Percentiles rank a stretch among this genome's conserved stretches.
phyloP scores from a whole-genome alignment of 306 rosid species.

The Hylodesmum podocarpum region DNA sequence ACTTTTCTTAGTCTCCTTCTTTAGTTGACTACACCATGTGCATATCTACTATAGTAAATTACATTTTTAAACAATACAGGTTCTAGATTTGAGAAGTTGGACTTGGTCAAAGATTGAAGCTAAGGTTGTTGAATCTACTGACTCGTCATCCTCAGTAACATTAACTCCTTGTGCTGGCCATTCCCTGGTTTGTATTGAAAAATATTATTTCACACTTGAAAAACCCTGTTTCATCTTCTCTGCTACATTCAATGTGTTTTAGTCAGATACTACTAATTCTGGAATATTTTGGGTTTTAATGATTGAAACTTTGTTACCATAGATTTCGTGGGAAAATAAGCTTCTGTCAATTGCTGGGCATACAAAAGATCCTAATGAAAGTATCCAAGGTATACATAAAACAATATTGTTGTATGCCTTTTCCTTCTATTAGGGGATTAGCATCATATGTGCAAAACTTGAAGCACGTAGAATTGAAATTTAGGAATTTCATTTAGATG shows the following conservation, averaged over 20 bases:
- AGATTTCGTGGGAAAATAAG: conserved; percentile 85
- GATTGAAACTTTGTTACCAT: conserved; percentile 16
- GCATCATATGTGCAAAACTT: conserved; percentile 22
- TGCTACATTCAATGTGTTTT: conserved; percentile 3
- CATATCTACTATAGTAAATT: conserved; percentile 16
- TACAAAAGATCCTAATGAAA: conserved; percentile 76
- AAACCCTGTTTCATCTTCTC: not conserved
- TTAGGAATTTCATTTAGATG: not conserved
- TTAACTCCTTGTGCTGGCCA: conserved; percentile 88
- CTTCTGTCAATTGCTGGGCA: conserved; percentile 87
- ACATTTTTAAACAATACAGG: conserved; percentile 49
- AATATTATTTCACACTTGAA: not conserved
- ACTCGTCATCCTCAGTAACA: conserved; percentile 49
- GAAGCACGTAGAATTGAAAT: conserved; percentile 13
- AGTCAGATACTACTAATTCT: conserved; percentile 4
- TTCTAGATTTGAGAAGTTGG: conserved; percentile 87
- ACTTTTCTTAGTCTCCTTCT: not conserved
- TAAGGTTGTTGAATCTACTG: conserved; percentile 53
- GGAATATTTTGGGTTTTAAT: conserved; percentile 23
- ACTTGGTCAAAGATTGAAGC: conserved; percentile 80
- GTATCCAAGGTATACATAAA: conserved; percentile 65
- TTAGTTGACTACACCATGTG: not conserved
- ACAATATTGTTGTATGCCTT: not conserved
- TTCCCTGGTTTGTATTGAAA: conserved; percentile 69
- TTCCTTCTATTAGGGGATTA: conserved; percentile 13